phyloP scores from a whole-genome alignment of 1,284 basidiomycete species.

The Heterobasidion occidentale region DNA sequence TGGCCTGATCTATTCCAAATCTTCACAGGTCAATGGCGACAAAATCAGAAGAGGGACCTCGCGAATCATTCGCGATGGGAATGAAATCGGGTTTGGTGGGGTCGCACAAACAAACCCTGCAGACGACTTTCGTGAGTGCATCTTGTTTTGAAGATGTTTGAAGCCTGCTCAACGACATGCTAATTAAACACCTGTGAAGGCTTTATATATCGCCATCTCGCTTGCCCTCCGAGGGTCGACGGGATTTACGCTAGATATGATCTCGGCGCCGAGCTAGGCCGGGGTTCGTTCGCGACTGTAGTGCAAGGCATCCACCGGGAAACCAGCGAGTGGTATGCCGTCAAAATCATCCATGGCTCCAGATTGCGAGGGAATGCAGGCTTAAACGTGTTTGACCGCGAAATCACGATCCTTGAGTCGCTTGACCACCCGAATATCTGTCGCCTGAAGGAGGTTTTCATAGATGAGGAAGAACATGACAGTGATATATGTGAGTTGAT shows the following conservation, averaged over 20 bases:
- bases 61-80: conserved; percentile 66
- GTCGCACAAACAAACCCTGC: conserved; percentile 34
- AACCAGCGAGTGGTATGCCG: conserved; percentile 58
- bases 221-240: conserved; percentile 32
- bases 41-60: conserved; percentile 52
- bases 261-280: conserved; percentile 59
- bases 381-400: conserved; percentile 49
- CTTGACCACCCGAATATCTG: conserved; percentile 81
- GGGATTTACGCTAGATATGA: conserved; percentile 60
- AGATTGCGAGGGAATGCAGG: conserved; percentile 26
- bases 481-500: conserved; percentile 54
- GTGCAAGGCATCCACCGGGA: conserved; percentile 57
- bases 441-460: conserved; percentile 69
- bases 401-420: conserved; percentile 72
- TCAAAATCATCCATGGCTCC: conserved; percentile 66
- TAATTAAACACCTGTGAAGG: conserved; percentile 19
- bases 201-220: conserved; percentile 40
- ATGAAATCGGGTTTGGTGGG: conserved; percentile 74
- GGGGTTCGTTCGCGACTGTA: conserved; percentile 77
- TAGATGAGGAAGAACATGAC: conserved; percentile 38
- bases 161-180: not conserved
- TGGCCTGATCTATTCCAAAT: too few relatives aligned
- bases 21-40: conserved; percentile 23
- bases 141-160: conserved; percentile 6
- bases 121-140: conserved; percentile 51